Evolutionary conservation across 176 grass and related monocot species (phyloP), one percentile per base, ranked within the genome.

Genomic region (Lolium multiflorum): DNA sequence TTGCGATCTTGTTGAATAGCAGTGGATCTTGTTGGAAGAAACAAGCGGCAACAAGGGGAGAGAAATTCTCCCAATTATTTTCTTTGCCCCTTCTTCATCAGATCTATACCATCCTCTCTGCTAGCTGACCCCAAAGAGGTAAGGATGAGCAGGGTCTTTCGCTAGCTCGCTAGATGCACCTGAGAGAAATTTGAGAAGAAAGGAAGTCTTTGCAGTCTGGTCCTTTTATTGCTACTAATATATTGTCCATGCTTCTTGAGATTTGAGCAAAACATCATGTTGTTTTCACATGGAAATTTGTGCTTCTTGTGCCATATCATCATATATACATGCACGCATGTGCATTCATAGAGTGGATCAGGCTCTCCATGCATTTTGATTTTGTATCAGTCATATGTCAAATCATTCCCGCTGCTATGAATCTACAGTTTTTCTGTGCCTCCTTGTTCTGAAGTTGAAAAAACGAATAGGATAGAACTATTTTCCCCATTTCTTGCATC

Each of bases 291-390:
- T 87, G 38, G 67, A 84, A 91, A 84, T 84, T 67, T 81, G 85
- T 87, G 76, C 59, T 76, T 88, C 67, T 83, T 79, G 74, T 79
- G 80, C 75, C 83, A 70, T 89, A 86, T 86, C 88, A 90, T 86
- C 83, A 82, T 80, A 81, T 50, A 81, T 88, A 81, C 59, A 81
- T 88, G 76, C 76, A 88, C 68, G 74, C n/a, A 83, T 72, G 66
- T 71, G 68, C 85, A 85, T 85, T 57, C 67, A 74, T 74, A 51
- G 62, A 31, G 58, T 67, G 81, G 67, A 91, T 83, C 81, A 87
- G 24, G 46, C 50, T n/a, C 20, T 59, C 15, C 56, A 75, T 80
- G 48, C 83, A 85, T 78, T 74, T 72, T 41, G 37, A 76, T 75
- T 87, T 87, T 48, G 25, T 43, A 64, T 2, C 35, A 21, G 83